Evolutionary conservation across 176 grass and related monocot species (phyloP).

Genomic region (Thinopyrum elongatum): DNA sequence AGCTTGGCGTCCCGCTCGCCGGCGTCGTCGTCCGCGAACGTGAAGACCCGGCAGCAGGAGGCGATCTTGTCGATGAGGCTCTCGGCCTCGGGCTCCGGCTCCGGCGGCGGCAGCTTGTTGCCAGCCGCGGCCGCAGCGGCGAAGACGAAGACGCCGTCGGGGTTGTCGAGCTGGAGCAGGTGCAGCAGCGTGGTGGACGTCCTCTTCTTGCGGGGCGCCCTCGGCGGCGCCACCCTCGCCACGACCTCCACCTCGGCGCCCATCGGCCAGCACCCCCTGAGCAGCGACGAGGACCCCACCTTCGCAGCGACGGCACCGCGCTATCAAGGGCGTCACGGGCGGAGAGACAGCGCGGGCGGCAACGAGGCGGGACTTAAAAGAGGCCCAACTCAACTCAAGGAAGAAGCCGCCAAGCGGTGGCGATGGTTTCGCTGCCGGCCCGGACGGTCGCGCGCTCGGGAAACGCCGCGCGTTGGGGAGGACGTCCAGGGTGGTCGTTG

Average conservation of each 20-base stretch:
- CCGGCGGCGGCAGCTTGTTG: constrained; percentile 51
- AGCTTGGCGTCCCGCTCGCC: constrained; percentile 38
- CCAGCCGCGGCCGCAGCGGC: neutral
- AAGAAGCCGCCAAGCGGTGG: constrained; percentile 43
- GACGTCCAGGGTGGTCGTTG: neutral
- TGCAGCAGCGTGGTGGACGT: constrained; percentile 67
- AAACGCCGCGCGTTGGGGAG: constrained; percentile 3
- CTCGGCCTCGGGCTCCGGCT: constrained; percentile 43
- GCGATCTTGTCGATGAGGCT: constrained; percentile 62
- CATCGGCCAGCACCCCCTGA: constrained; percentile 23
- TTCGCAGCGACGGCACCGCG: neutral
- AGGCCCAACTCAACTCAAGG: neutral
- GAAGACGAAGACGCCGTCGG: neutral
- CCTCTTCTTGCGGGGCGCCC: constrained; percentile 8
- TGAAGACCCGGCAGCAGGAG: constrained; percentile 55
- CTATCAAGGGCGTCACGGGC: neutral
- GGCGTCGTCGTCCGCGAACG: constrained; percentile 31
- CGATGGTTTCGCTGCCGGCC: constrained; percentile 40
- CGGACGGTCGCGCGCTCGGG: constrained; percentile 20
- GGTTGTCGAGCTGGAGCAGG: constrained; percentile 69
- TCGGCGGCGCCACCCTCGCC: neutral
- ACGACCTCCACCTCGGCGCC: constrained; percentile 39
- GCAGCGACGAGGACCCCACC: no score
- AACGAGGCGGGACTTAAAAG: constrained; percentile 13
- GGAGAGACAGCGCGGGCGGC: neutral